Conservation (phyloP, 306 rosid genomes). For the Prunus davidiana region DNA sequence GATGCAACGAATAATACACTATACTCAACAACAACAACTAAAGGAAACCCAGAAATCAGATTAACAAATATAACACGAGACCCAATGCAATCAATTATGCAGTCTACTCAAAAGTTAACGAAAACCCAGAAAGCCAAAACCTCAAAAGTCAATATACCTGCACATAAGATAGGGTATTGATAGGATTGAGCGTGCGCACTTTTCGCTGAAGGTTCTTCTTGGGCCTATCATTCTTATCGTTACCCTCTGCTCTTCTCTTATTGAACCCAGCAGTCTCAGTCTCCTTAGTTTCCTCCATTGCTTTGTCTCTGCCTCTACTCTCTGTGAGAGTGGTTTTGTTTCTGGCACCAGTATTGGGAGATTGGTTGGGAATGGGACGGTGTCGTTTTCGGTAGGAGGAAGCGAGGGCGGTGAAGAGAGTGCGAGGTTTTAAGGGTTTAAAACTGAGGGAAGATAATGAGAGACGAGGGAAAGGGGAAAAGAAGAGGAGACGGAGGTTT, state of each 20-base stretch:
- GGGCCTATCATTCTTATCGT: constrained; percentile 43
- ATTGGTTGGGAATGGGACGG: constrained; percentile 27
- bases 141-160: constrained; percentile 41
- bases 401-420: constrained; percentile 42
- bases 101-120: background rate
- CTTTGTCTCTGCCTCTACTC: constrained; percentile 4
- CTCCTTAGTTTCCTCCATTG: constrained; percentile 39
- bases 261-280: constrained; percentile 44
- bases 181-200: constrained; percentile 63
- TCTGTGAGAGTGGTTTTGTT: constrained; percentile 26
- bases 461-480: constrained; percentile 22
- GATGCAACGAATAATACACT: background rate
- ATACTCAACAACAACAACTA: background rate
- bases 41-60: background rate
- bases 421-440: constrained; percentile 15
- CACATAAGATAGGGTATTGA: constrained; percentile 63
- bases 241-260: constrained; percentile 76
- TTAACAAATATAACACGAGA: background rate
- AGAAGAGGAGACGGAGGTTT: constrained; percentile 41
- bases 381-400: constrained; percentile 38
- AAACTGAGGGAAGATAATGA: constrained; percentile 10
- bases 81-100: background rate
- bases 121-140: background rate
- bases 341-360: constrained; percentile 34
- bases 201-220: constrained; percentile 56